Conservation (phyloP, 495 filamentous ascomycete species). For the Durotheca rogersii region DNA sequence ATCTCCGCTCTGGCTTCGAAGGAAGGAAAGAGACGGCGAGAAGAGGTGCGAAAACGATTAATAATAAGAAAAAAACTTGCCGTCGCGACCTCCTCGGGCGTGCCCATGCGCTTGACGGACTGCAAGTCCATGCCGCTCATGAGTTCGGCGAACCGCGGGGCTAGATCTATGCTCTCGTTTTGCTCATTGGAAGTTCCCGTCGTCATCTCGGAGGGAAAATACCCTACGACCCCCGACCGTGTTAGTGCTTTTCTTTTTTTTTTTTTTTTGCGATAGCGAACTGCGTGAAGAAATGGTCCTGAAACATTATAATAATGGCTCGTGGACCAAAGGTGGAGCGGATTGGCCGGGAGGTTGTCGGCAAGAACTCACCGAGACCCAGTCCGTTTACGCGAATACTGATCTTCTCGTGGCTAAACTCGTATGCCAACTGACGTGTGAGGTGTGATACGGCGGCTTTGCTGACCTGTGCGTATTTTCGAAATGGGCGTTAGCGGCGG, state of each 20-base stretch:
- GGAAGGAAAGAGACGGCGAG: background rate
- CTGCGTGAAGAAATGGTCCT: too few relatives aligned
- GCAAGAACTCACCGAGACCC: constrained; percentile 61
- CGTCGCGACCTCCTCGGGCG: constrained; percentile 29
- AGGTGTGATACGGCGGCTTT: constrained; percentile 78
- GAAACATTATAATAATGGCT: too few relatives aligned
- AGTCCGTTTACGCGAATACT: constrained; percentile 70
- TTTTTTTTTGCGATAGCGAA: too few relatives aligned
- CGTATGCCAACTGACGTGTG: constrained; percentile 51
- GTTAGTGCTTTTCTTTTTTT: too few relatives aligned
- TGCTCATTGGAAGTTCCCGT: constrained; percentile 51
- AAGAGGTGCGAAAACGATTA: too few relatives aligned
- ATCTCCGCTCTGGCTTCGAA: too few relatives aligned
- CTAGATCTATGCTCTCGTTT: constrained; percentile 45
- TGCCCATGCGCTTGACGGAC: constrained; percentile 32
- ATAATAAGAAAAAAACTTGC: constrained; percentile 21
- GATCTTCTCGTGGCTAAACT: constrained; percentile 40
- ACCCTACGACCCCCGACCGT: too few relatives aligned
- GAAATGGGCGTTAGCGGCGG: background rate
- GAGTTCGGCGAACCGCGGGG: constrained; percentile 5
- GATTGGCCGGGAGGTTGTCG: too few relatives aligned
- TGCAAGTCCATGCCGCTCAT: constrained; percentile 18
- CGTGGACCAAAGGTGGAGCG: background rate
- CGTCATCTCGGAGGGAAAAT: constrained; percentile 72
- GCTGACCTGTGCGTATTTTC: constrained; percentile 39